Percentiles rank a stretch among this genome's conserved stretches.
phyloP scores from a whole-genome alignment of 2,329 filamentous ascomycete genomes.

The Leptographium procerum region DNA sequence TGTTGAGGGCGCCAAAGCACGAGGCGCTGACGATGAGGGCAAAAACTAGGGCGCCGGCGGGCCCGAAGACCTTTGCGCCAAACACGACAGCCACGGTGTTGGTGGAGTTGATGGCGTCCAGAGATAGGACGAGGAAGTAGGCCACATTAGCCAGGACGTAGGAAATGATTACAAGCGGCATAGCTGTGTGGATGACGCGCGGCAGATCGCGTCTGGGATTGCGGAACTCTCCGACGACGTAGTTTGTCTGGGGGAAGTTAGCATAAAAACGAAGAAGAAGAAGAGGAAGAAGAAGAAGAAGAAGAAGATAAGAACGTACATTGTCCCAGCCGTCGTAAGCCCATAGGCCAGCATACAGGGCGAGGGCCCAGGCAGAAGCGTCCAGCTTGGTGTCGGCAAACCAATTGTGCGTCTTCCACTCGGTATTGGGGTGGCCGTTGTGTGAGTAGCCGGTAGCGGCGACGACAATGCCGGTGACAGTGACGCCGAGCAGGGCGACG shows the following conservation, averaged over 20 bases:
- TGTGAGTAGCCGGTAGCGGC: slow-evolving; percentile 74
- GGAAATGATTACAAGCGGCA: slow-evolving; percentile 82
- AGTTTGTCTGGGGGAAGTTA: slow-evolving; percentile 62
- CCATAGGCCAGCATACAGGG: slow-evolving; percentile 91
- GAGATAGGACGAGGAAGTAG: slow-evolving; percentile 88
- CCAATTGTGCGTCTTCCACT: slow-evolving; percentile 84
- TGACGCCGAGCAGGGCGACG: slow-evolving; percentile 74
- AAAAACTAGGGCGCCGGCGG: slow-evolving; percentile 68
- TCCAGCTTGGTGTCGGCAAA: slow-evolving; percentile 76
- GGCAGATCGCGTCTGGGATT: slow-evolving; percentile 84
- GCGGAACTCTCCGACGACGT: slow-evolving; percentile 93
- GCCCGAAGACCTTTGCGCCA: slow-evolving; percentile 79
- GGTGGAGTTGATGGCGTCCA: slow-evolving; percentile 66
- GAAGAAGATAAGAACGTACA: slow-evolving; percentile 39
- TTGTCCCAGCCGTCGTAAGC: slow-evolving; percentile 99
- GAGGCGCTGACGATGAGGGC: slow-evolving; percentile 83
- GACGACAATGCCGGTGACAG: slow-evolving; percentile 79
- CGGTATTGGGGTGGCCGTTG: slow-evolving; percentile 60
- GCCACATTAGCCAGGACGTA: slow-evolving; percentile 87
- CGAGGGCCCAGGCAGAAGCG: slow-evolving; percentile 81
- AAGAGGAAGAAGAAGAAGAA: not conserved
- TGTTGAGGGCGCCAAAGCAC: slow-evolving; percentile 91
- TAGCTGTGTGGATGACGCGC: slow-evolving; percentile 88
- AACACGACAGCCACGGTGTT: slow-evolving; percentile 97
- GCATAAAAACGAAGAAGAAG: not conserved